These are phyloP conservation scores for Neurospora sp. DNA, from an alignment of 495 filamentous ascomycete genomes.

Conservation along the genomic window DNA sequence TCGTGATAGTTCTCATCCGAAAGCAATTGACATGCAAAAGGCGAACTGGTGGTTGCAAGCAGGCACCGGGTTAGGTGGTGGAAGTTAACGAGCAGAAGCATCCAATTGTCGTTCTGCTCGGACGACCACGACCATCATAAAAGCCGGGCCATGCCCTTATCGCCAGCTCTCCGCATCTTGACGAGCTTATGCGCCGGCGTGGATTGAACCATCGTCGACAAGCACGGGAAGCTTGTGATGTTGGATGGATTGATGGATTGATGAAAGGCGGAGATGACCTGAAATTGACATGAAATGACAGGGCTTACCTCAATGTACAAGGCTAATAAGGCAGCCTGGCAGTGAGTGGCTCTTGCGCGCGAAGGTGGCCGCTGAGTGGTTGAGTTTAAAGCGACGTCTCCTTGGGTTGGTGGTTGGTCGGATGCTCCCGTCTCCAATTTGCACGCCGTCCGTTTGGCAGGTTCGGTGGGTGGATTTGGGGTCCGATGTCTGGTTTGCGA, in stretches of 20 bases:
- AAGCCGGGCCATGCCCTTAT: not conserved
- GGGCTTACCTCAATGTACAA: not conserved
- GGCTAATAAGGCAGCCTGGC: not conserved
- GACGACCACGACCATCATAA: not conserved
- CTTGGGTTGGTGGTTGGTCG: not conserved
- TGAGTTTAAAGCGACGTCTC: not conserved
- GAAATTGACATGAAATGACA: not conserved
- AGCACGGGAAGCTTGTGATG: not conserved
- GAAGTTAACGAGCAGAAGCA: not conserved
- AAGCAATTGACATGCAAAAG: not conserved
- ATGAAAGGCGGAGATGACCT: not conserved
- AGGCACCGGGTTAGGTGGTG: not conserved
- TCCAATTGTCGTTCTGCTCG: not conserved
- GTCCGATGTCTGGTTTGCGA: not conserved
- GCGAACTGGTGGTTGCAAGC: not conserved
- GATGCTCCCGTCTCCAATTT: conserved; percentile 1
- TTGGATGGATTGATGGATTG: not conserved
- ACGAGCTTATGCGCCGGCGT: not conserved
- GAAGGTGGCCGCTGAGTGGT: conserved; percentile 2
- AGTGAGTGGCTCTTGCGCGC: not conserved
- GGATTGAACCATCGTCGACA: not conserved
- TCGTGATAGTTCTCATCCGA: not conserved
- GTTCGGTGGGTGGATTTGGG: not conserved
- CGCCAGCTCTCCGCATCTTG: not conserved
- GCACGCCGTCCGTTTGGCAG: not conserved